Conservation (phyloP, 2,329 filamentous ascomycete genomes). For the Sarocladium kiliense region DNA sequence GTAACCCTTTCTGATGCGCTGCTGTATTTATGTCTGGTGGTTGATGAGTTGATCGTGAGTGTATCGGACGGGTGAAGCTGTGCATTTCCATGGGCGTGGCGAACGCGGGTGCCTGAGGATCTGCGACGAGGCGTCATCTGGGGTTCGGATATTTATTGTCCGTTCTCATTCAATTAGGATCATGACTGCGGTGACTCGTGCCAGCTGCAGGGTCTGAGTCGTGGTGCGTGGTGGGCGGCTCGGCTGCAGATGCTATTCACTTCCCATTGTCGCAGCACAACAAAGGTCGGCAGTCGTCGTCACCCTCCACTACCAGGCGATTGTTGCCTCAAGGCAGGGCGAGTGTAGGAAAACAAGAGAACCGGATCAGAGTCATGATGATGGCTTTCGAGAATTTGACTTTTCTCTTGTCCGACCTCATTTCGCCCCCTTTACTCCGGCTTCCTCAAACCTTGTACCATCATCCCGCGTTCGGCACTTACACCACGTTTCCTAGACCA, state of each 20-base stretch:
- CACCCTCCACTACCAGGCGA: not conserved
- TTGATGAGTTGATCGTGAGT: no score
- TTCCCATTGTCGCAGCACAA: not conserved
- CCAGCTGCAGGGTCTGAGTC: slow-evolving; percentile 1
- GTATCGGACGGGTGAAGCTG: not conserved
- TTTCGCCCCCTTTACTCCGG: not conserved
- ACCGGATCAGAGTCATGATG: not conserved
- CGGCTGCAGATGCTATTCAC: not conserved
- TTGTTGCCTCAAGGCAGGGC: not conserved
- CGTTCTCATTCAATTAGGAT: no score
- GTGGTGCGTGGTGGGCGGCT: not conserved
- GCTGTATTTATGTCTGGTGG: no score
- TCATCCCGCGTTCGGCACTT: not conserved
- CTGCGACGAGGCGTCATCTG: not conserved
- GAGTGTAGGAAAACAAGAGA: not conserved
- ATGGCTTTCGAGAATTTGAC: not conserved
- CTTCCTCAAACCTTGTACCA: not conserved
- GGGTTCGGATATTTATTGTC: no score
- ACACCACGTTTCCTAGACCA: not conserved
- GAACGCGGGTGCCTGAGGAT: not conserved
- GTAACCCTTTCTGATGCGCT: no score
- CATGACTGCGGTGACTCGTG: not conserved
- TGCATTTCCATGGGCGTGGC: not conserved
- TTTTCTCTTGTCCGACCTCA: not conserved
- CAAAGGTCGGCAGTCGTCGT: not conserved